Percentiles rank a stretch among this genome's conserved stretches.
Evolutionary conservation across 2,329 filamentous ascomycete genomes (phyloP).

Genomic region (Diaporthe australafricana): DNA sequence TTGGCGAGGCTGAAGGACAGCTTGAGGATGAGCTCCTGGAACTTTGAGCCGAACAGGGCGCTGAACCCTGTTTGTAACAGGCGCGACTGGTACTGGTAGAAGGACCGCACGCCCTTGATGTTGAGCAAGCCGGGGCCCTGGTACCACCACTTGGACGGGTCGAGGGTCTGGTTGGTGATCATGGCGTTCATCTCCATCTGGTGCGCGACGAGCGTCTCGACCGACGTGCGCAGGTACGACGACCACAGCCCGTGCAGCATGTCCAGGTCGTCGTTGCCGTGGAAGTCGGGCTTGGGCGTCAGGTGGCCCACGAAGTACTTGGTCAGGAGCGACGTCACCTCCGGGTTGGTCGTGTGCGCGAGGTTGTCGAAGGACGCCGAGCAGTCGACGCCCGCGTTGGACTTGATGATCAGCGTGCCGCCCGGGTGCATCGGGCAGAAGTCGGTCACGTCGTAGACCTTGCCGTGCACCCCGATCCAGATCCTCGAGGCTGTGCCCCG

Average conservation of each 20-base stretch:
- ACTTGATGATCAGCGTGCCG: conserved; percentile 64
- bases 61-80: conserved; percentile 63
- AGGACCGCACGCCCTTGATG: conserved; percentile 61
- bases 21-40: conserved; percentile 65
- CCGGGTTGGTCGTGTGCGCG: conserved; percentile 66
- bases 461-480: conserved; percentile 65
- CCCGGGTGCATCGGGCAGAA: conserved; percentile 66
- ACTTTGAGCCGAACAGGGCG: conserved; percentile 61
- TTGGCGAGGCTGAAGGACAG: conserved; percentile 63
- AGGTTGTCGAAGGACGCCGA: conserved; percentile 64
- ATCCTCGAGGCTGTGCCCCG: conserved; percentile 56
- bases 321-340: conserved; percentile 63
- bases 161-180: conserved; percentile 51
- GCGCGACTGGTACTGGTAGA: conserved; percentile 64
- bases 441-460: conserved; percentile 65
- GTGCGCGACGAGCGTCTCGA: conserved; percentile 64
- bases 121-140: conserved; percentile 57
- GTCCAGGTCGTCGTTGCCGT: conserved; percentile 55
- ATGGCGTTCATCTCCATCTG: conserved; percentile 61
- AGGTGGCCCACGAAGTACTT: conserved; percentile 67
- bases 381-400: conserved; percentile 66
- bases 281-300: conserved; percentile 61
- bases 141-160: conserved; percentile 58
- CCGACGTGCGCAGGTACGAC: conserved; percentile 59
- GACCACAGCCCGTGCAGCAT: conserved; percentile 62